phyloP scores from a whole-genome alignment of 2,329 filamentous ascomycete species.

The Mycosphaerella sp. region DNA sequence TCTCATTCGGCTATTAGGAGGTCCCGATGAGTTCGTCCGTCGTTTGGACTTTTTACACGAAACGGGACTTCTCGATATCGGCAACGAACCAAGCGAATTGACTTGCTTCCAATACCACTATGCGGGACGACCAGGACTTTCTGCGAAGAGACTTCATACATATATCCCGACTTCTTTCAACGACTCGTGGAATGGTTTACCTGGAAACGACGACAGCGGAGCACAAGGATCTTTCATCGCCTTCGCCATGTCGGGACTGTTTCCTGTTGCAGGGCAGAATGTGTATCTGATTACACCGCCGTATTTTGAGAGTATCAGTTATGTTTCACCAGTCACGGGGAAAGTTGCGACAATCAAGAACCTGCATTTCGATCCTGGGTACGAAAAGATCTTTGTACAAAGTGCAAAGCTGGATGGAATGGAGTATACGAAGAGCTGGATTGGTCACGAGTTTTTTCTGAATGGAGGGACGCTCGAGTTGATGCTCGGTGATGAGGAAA shows the following conservation, averaged over 20 bases:
- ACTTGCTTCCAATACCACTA: constrained; percentile 42
- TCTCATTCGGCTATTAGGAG: constrained; percentile 37
- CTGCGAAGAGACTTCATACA: constrained; percentile 17
- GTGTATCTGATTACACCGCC: constrained; percentile 23
- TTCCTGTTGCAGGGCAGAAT: constrained; percentile 22
- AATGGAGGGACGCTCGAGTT: constrained; percentile 21
- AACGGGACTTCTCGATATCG: constrained; percentile 38
- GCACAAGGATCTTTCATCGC: constrained; percentile 21
- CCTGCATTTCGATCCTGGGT: constrained; percentile 33
- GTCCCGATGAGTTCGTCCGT: constrained; percentile 34
- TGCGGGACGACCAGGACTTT: constrained; percentile 35
- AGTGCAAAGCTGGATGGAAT: constrained; percentile 21
- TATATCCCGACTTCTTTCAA: constrained; percentile 23
- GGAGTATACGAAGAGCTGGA: constrained; percentile 22
- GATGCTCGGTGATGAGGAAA: constrained; percentile 18
- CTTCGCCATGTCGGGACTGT: constrained; percentile 23
- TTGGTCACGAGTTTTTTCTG: constrained; percentile 24
- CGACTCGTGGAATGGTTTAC: constrained; percentile 13
- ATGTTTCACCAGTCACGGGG: constrained; percentile 22
- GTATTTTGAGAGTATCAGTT: constrained; percentile 22
- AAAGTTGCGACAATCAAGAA: constrained; percentile 20
- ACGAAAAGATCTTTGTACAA: constrained; percentile 26
- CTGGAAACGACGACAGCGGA: constrained; percentile 24
- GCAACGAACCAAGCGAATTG: constrained; percentile 41
- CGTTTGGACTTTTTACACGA: constrained; percentile 40